Base-by-base conservation (phyloP, 2,329 filamentous ascomycete genomes). In the Byssochlamys sp. region DNA sequence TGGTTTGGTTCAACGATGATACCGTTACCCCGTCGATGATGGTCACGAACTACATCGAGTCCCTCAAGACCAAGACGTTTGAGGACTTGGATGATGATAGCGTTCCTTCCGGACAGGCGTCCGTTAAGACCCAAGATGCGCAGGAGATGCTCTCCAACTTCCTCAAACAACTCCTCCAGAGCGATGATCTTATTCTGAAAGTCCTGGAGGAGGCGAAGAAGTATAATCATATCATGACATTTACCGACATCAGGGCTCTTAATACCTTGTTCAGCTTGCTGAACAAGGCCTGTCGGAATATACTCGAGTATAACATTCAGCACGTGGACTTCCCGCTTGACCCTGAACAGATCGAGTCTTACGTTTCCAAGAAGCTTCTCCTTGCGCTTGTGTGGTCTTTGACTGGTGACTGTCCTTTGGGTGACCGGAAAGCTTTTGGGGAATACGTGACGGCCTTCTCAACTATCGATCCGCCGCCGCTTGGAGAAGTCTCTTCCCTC, bases 1-100 rank as follows among this genome's bases (percentile, higher is more conserved):
- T 99, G 94, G 95, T 99, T 12, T 99, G 94, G 94, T 99, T 97
- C 77, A 99, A 91, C 70, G 92, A 96, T 67, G 95, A 99, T 69
- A 97, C 91, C 28, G 92, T 99, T 48, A 92, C 90, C 31, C 84
- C 92, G 1, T 83, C 83, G 63, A 96, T 99, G 88, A 89, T 97
- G 85, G 87, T 97, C 48, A 81, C 84, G 61, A 90, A 97, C 74
- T 96, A 99, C 68, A 83, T 99, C 55, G 85, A 94, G 60, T 85
- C 87, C 52, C 83, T 99, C 45, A 86, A 87, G 64, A 88, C 85
- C 2, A 86, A 90, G 57, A 85, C 89, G 0, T 96, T 99, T 66
- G 94, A 99, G 67, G 94, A 99, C 66, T 79, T 99, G 33, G 94
- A 99, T 65, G 95, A 99, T 71, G 94, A 97, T 67, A 87, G 85